Percentiles rank a stretch among this genome's conserved stretches.
phyloP scores from a whole-genome alignment of 306 rosid genomes.

The Geum urbanum region DNA sequence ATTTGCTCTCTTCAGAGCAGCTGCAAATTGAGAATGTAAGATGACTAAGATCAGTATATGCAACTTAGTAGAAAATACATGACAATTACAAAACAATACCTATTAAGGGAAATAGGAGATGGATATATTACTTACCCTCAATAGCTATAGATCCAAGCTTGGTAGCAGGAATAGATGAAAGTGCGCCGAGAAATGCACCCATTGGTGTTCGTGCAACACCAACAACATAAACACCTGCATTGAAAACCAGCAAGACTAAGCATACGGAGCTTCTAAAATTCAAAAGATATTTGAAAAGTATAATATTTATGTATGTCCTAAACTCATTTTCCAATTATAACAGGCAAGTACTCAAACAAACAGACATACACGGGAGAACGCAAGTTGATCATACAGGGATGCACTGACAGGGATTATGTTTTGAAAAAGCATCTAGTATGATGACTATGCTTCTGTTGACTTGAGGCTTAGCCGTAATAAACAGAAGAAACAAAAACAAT shows the following conservation, averaged over 20 bases:
- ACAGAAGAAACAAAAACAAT: background rate
- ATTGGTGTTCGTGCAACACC: conserved; percentile 98
- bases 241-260: conserved; percentile 20
- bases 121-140: conserved; percentile 47
- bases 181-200: conserved; percentile 89
- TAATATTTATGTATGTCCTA: no score
- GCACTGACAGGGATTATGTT: background rate
- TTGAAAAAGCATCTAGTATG: background rate
- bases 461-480: background rate
- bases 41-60: background rate
- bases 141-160: conserved; percentile 90
- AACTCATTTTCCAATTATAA: no score
- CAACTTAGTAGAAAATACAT: background rate
- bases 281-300: background rate
- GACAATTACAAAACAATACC: background rate
- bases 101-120: conserved; percentile 9
- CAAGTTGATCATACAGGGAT: background rate
- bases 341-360: no score
- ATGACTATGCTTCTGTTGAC: background rate
- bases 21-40: conserved; percentile 34
- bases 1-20: conserved; percentile 88
- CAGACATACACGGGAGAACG: background rate
- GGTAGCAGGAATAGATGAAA: conserved; percentile 82
- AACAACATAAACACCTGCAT: conserved; percentile 88
- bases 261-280: background rate